A percentile compares a stretch with the other conserved stretches of the same genome.
phyloP scores from a whole-genome alignment of 2,329 filamentous ascomycete genomes.

The Pyrenophora teres region DNA sequence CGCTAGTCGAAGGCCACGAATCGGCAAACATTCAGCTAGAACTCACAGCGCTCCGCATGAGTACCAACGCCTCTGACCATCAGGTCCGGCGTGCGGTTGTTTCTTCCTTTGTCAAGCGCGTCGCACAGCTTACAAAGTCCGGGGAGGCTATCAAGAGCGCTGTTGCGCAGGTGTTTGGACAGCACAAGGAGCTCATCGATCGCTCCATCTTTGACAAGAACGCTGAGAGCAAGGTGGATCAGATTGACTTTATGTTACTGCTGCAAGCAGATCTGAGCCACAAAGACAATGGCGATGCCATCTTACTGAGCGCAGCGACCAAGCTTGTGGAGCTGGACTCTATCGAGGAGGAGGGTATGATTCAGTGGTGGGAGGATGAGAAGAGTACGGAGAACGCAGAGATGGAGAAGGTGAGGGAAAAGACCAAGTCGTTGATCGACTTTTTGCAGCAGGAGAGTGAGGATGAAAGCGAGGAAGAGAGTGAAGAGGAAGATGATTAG shows the following conservation, averaged over 20 bases:
- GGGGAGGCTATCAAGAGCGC: conserved; percentile 47
- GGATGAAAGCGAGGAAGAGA: conserved; percentile 67
- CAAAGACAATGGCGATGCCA: conserved; percentile 64
- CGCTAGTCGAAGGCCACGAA: conserved; percentile 71
- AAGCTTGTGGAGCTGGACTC: conserved; percentile 84
- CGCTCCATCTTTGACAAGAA: conserved; percentile 64
- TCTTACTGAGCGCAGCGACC: conserved; percentile 80
- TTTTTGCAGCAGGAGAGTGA: conserved; percentile 76
- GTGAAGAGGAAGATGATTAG: conserved; percentile 58
- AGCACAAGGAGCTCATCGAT: conserved; percentile 64
- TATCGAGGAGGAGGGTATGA: conserved; percentile 84
- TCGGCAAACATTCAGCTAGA: conserved; percentile 90
- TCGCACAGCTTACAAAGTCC: conserved; percentile 69
- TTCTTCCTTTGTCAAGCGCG: conserved; percentile 80
- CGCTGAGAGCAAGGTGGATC: conserved; percentile 63
- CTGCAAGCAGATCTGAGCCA: conserved; percentile 79
- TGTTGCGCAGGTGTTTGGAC: conserved; percentile 49
- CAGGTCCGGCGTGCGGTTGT: conserved; percentile 88
- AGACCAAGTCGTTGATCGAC: conserved; percentile 79
- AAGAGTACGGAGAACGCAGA: conserved; percentile 69
- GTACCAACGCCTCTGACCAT: conserved; percentile 84
- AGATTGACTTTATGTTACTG: conserved; percentile 82
- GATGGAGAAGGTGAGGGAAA: conserved; percentile 71
- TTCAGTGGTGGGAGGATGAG: conserved; percentile 85
- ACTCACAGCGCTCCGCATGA: conserved; percentile 89